Evolutionary conservation across 352 stramenopile species (phyloP), one percentile per base, ranked within the genome.

Genomic region (Phytophthora sansomeana): DNA sequence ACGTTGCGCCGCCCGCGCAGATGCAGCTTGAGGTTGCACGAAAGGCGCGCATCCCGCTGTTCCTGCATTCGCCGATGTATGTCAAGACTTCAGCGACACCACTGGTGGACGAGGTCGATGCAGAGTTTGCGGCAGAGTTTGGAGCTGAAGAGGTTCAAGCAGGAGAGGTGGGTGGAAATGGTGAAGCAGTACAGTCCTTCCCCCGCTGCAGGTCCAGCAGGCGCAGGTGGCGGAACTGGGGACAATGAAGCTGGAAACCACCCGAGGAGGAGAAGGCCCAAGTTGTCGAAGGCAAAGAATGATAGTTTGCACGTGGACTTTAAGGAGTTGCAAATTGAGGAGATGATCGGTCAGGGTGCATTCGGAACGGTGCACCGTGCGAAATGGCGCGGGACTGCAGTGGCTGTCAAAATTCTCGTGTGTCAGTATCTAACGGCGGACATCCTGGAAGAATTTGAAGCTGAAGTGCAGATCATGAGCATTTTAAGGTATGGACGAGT

Each of bases 391-490:
- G 85, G 85, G 21, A 93, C 84, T 57, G 76, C 78, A 0, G 87
- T 96, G 17, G 89, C 89, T 1, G 84, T 96, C 38, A 96, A 96
- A 71, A 90, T 96, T 41, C 42, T 96, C 26, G 83, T 95, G 8
- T 92, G 82, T 47, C 88, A 96, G 67, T 80, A 95, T 58, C 56
- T 96, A 35, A 95, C 86, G 1, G 71, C 77, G n/a, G 88, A 96
- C 46, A 90, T 96, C 30, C 62, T 96, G 36, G 86, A 93, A 72
- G 87, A 96, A 50, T 96, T 96, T 43, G 87, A 94, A 58, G 90
- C 87, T 1, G 87, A 96, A 68, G 87, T 96, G 58, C 84, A 96
- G 78, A 93, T 96, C 71, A 96, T 96, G 87, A 96, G 85, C 71
- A 93, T 95, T 42, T 69, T 95, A 61, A 76, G 87, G 87, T 95